Percentiles rank a stretch among this genome's conserved stretches.
Evolutionary conservation across 768 basidiomycete species (phyloP).

Genomic region (Pulveroboletus sp.): DNA sequence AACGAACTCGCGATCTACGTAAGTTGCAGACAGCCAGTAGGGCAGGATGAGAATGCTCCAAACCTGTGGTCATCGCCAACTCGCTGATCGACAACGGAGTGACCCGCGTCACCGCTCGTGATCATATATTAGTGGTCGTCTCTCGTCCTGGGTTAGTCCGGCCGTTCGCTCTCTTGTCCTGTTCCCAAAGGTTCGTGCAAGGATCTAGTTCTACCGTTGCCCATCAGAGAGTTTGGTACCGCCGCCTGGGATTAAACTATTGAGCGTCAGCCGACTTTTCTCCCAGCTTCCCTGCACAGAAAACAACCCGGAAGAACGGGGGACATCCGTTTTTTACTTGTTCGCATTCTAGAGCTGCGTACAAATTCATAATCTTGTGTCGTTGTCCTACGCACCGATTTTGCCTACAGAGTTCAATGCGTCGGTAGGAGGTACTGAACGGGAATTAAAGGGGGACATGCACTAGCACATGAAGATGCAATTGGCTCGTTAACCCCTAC

Average conservation of each 20-base stretch:
- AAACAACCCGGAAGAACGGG: conserved; percentile 45
- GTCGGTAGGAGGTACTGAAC: no score
- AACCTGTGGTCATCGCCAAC: not conserved
- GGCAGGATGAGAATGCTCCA: not conserved
- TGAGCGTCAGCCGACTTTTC: conserved; percentile 38
- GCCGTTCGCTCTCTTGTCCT: no score
- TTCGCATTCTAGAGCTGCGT: no score
- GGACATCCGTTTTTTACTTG: conserved; percentile 23
- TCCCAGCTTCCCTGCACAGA: conserved; percentile 35
- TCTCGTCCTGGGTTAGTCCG: no score
- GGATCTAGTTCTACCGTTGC: conserved; percentile 54
- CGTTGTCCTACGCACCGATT: no score
- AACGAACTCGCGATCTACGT: conserved; percentile 28
- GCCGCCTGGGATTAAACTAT: conserved; percentile 41
- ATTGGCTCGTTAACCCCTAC: no score
- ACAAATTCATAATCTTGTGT: no score
- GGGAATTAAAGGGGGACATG: no score
- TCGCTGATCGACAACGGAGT: conserved; percentile 44
- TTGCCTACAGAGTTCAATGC: no score
- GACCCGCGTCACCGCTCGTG: not conserved
- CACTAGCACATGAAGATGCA: no score
- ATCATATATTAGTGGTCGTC: conserved; percentile 37
- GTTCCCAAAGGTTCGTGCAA: conserved; percentile 60
- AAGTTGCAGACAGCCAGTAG: not conserved
- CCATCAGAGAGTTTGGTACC: conserved; percentile 49